A percentile compares a stretch with the other conserved stretches of the same genome.
phyloP scores from a whole-genome alignment of 1,139 yeast genomes.

The Candida frijolesensis region DNA sequence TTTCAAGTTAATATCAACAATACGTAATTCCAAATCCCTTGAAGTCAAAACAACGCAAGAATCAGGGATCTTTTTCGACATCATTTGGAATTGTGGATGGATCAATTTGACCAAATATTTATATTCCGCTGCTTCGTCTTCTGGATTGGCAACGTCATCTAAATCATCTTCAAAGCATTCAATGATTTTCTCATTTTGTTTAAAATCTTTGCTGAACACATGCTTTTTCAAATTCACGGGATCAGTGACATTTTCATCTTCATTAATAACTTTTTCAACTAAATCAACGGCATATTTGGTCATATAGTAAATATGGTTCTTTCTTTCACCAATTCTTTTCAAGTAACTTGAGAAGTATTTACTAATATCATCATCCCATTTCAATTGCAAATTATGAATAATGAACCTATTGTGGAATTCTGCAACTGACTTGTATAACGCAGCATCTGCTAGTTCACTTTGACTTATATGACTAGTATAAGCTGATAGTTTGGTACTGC shows the following conservation, averaged over 20 bases:
- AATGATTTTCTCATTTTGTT: constrained; percentile 35
- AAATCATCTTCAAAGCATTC: constrained; percentile 36
- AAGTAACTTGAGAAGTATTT: constrained; percentile 64
- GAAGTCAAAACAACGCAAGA: constrained; percentile 59
- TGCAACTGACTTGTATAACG: constrained; percentile 21
- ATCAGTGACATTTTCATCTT: constrained; percentile 17
- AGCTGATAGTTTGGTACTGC: constrained; percentile 23
- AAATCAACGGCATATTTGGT: constrained; percentile 73
- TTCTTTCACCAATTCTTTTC: constrained; percentile 59
- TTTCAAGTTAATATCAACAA: constrained; percentile 55
- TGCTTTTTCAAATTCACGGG: constrained; percentile 18
- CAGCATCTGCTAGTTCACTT: constrained; percentile 23
- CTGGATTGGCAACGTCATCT: constrained; percentile 23
- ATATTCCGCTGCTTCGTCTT: constrained; percentile 37
- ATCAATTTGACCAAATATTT: constrained; percentile 44
- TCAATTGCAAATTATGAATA: constrained; percentile 73
- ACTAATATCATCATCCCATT: constrained; percentile 75
- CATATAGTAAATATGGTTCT: constrained; percentile 60
- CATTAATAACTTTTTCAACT: constrained; percentile 43
- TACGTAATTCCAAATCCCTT: constrained; percentile 69
- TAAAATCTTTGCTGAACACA: constrained; percentile 18
- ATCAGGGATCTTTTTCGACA: constrained; percentile 33
- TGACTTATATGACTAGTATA: constrained; percentile 30
- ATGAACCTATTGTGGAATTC: constrained; percentile 75
- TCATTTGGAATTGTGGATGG: constrained; percentile 48